Evolutionary conservation across 2,329 filamentous ascomycete genomes (phyloP), one percentile per base, ranked within the genome.

Genomic region (Pyrenochaeta sp.): DNA sequence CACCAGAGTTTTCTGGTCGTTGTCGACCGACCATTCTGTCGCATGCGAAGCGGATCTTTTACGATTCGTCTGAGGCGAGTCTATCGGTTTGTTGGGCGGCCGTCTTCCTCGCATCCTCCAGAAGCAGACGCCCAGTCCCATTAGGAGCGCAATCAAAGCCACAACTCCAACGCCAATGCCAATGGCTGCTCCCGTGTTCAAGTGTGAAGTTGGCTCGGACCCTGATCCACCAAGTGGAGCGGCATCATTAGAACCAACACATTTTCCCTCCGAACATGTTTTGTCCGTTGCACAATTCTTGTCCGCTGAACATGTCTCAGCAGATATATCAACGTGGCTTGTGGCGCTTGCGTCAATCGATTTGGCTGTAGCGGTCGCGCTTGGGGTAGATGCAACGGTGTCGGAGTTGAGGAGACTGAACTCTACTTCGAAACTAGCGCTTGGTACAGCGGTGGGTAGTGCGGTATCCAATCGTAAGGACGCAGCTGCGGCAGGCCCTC

Each of bases 91-190:
- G 10, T 58, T 54, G 45, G 62, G 58, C 24, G 53, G 54, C 34
- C 47, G 64, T 45, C 57, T 56, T 50, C 52, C 58, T 61, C 67
- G 56, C 13, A 54, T 49, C 34, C 48, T 65, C 56, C 65, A 72
- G 30, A 70, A 59, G 64, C 69, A 74, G 37, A 65, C 66, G 8
- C 61, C 66, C 22, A 68, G 28, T 5, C 60, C 66, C 5, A 69
- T 40, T 37, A 72, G 54, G 25, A 73, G 36, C 25, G 67, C 37
- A 2, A 75, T 40, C 12, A 68, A 40, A 5, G 30, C 62, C 1
- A 66, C 65, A 15, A 69, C 65, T 15, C 69, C 73, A 10, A 72
- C 64, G 2, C 68, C 72, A 13, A 77, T 65, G 2, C 68, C 72
- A 46, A 71, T 64, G 6, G 71, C 68, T 24, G 64, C 56, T 9